phyloP scores from a whole-genome alignment of 192 early-diverging fungal species.

The Linnemannia elongata region DNA sequence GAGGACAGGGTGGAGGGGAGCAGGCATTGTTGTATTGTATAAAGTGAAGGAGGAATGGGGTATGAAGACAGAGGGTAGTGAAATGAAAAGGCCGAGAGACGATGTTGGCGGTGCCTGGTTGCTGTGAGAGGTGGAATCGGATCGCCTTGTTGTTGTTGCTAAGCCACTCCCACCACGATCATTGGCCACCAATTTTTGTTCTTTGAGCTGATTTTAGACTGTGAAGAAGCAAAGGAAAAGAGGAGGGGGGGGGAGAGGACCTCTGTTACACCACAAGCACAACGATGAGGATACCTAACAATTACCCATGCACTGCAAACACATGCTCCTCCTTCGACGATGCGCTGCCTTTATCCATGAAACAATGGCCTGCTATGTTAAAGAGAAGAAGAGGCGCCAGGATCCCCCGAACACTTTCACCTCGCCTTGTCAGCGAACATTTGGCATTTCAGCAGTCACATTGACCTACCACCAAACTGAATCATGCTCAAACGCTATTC shows the following conservation, averaged over 20 bases:
- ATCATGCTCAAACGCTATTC: background rate
- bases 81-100: background rate
- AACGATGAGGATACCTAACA: no score
- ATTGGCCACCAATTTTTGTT: background rate
- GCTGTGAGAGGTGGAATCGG: slow-evolving; percentile 1
- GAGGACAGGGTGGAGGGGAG: slow-evolving; percentile 48
- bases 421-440: background rate
- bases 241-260: no score
- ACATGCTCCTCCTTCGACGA: no score
- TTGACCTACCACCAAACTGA: background rate
- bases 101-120: background rate
- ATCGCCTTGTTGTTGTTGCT: slow-evolving; percentile 5
- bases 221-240: no score
- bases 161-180: background rate
- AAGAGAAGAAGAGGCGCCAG: background rate
- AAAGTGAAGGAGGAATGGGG: background rate
- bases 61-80: background rate
- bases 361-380: no score
- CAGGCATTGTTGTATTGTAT: slow-evolving; percentile 22
- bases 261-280: no score
- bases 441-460: background rate
- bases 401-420: background rate
- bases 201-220: no score
- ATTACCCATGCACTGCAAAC: no score
- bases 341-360: no score